These are phyloP conservation scores for Croton laevigatus DNA, from an alignment of 441 rosid genomes.

Conservation along the genomic window DNA sequence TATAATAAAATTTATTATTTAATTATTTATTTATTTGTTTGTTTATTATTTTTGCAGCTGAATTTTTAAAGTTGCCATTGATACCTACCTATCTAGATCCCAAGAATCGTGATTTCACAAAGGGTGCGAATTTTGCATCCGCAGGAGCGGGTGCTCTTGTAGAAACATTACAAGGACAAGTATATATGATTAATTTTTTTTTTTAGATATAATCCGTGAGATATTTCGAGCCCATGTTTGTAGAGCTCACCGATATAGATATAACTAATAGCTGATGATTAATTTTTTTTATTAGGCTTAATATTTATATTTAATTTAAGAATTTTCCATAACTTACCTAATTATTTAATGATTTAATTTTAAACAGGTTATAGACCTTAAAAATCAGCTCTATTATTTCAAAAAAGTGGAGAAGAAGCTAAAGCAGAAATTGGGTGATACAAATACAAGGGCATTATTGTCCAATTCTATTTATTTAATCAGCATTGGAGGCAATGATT, in stretches of 20 bases:
- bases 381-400: constrained; percentile 26
- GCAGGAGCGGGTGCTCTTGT: constrained; percentile 20
- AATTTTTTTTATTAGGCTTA: not conserved
- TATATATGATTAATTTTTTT: too few species aligned
- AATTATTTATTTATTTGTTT: not conserved
- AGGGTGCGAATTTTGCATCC: constrained; percentile 19
- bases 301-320: not conserved
- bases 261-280: too few species aligned
- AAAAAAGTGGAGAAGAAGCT: constrained; percentile 21
- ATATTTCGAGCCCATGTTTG: too few species aligned
- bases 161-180: constrained; percentile 1
- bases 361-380: constrained; percentile 19
- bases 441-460: not conserved
- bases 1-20: too few species aligned
- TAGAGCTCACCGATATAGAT: too few species aligned
- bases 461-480: not conserved
- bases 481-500: not conserved
- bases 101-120: not conserved
- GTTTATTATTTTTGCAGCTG: not conserved
- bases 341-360: not conserved
- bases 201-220: too few species aligned
- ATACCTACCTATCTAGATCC: not conserved
- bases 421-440: constrained; percentile 8
- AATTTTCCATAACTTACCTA: too few species aligned
- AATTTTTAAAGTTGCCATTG: constrained; percentile 8